phyloP scores from a whole-genome alignment of 192 early-diverging fungal genomes.

The Neocallimastix lanati region DNA sequence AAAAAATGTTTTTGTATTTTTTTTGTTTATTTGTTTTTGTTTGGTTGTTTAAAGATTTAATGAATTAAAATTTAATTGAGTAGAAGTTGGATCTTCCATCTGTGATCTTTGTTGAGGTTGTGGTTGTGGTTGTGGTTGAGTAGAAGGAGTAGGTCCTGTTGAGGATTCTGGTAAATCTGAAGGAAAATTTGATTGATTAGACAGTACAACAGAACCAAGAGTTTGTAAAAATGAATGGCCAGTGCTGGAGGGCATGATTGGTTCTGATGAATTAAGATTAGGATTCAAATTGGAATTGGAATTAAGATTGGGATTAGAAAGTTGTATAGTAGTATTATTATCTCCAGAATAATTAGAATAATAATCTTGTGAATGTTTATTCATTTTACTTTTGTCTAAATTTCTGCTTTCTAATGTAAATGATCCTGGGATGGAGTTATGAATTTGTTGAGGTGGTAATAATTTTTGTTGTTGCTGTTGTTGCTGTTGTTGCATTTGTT shows the following conservation, averaged over 20 bases:
- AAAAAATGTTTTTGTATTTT: too few species aligned
- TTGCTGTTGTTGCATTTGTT: not conserved
- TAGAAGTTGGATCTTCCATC: too few species aligned
- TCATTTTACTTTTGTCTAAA: not conserved
- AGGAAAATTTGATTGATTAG: not conserved
- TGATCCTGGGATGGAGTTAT: not conserved
- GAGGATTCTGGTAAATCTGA: not conserved
- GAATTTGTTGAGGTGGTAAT: not conserved
- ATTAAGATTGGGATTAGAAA: too few species aligned
- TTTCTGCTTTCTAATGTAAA: not conserved
- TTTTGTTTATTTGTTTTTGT: too few species aligned
- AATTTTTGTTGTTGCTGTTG: too few species aligned
- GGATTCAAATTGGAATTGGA: too few species aligned
- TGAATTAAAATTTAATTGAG: not conserved
- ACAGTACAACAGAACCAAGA: not conserved
- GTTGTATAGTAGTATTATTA: too few species aligned
- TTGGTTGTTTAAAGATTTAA: not conserved
- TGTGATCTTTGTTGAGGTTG: not conserved
- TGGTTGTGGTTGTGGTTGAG: not conserved
- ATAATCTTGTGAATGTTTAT: not conserved
- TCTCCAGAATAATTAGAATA: too few species aligned
- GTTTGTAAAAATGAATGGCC: not conserved
- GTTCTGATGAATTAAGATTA: too few species aligned
- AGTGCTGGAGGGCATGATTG: not conserved
- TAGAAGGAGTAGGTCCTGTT: not conserved